Conservation (phyloP, 2,329 filamentous ascomycete species). For the Fusarium newnesense region DNA sequence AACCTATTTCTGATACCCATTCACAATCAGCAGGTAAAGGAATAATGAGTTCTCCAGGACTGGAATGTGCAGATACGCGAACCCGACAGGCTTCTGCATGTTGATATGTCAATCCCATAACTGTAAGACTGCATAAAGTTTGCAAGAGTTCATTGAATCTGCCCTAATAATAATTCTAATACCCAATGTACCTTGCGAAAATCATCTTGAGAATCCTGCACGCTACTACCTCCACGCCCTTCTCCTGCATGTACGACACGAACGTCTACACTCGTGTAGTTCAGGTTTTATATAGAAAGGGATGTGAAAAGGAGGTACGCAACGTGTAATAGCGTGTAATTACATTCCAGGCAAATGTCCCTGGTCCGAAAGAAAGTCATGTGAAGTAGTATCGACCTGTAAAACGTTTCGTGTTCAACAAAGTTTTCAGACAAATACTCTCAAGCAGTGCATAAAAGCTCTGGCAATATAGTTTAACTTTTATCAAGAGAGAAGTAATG, state of each 20-base stretch:
- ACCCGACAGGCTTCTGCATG: neutral
- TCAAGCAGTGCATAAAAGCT: neutral
- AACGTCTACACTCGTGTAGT: neutral
- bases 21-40: neutral
- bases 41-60: neutral
- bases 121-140: neutral
- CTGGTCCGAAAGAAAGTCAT: neutral
- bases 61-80: neutral
- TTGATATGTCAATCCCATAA: neutral
- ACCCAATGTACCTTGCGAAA: neutral
- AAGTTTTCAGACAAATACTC: neutral
- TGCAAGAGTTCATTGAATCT: neutral
- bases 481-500: too few species aligned
- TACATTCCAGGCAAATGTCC: slow-evolving; percentile 15
- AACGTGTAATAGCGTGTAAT: neutral
- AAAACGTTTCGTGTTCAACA: neutral
- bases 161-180: neutral
- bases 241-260: neutral
- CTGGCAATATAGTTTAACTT: neutral
- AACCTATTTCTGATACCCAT: neutral
- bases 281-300: neutral
- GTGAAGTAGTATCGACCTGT: neutral
- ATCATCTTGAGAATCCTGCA: neutral
- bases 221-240: neutral
- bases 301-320: slow-evolving; percentile 4